Percentiles rank a stretch among this genome's conserved stretches.
Evolutionary conservation across 371 early-diverging fungal genomes (phyloP).

Genomic region (Batrachochytrium dendrobatidis): DNA sequence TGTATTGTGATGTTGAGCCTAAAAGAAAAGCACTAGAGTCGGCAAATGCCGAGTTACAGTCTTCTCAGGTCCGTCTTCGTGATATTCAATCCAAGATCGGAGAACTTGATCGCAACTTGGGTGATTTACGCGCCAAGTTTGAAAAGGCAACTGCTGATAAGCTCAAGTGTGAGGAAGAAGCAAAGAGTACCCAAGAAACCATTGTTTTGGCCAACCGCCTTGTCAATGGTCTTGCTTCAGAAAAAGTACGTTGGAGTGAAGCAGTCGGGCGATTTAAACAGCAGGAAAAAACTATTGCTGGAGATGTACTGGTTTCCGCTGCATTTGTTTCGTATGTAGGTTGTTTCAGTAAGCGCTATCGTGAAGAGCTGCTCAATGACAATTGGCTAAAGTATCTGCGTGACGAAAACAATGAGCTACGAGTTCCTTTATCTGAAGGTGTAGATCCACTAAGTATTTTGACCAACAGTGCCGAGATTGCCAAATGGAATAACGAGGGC

Average conservation of each 20-base stretch:
- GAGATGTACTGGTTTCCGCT: constrained; percentile 51
- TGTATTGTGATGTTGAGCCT: constrained; percentile 57
- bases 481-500: constrained; percentile 58
- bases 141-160: constrained; percentile 59
- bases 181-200: constrained; percentile 49
- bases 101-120: constrained; percentile 51
- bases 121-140: constrained; percentile 47
- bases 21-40: constrained; percentile 48
- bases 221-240: constrained; percentile 55
- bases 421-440: constrained; percentile 42
- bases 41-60: constrained; percentile 45
- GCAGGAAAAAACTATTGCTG: constrained; percentile 55
- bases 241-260: constrained; percentile 56
- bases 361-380: constrained; percentile 48
- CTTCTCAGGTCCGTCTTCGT: constrained; percentile 43
- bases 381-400: constrained; percentile 45
- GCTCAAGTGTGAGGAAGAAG: constrained; percentile 53
- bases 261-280: constrained; percentile 51
- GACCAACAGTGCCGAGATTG: constrained; percentile 49
- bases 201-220: constrained; percentile 54
- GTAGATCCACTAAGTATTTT: constrained; percentile 50
- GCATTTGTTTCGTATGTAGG: constrained; percentile 57
- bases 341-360: constrained; percentile 53
- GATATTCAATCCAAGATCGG: constrained; percentile 53
- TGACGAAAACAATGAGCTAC: constrained; percentile 27